Percentiles rank a stretch among this genome's conserved stretches.
phyloP scores from a whole-genome alignment of 495 filamentous ascomycete genomes.

The Hypoxylon intermedium region DNA sequence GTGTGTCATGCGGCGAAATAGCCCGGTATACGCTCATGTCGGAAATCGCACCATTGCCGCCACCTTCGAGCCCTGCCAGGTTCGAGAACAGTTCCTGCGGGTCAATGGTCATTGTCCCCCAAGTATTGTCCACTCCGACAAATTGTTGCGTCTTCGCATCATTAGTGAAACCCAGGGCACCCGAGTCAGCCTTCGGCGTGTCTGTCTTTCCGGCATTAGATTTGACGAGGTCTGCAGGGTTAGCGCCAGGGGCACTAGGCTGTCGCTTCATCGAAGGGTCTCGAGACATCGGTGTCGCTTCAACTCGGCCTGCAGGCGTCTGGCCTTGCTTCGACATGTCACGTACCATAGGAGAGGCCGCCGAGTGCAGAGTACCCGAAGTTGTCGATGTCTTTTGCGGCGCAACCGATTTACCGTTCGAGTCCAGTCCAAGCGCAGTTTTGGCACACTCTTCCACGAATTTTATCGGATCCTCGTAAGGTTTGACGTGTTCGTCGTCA shows the following conservation, averaged over 20 bases:
- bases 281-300: conserved; percentile 56
- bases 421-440: conserved; percentile 54
- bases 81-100: conserved; percentile 52
- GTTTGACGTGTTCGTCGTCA: conserved; percentile 62
- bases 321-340: conserved; percentile 55
- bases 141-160: conserved; percentile 23
- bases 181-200: conserved; percentile 36
- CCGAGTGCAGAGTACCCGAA: conserved; percentile 20
- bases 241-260: conserved; percentile 47
- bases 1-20: conserved; percentile 62
- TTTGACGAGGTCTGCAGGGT: conserved; percentile 32
- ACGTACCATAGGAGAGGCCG: conserved; percentile 42
- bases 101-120: conserved; percentile 53
- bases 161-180: conserved; percentile 14
- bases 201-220: conserved; percentile 38
- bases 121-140: conserved; percentile 39
- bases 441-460: conserved; percentile 56
- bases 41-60: conserved; percentile 49
- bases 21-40: conserved; percentile 57
- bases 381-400: conserved; percentile 24
- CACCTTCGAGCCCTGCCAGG: conserved; percentile 43
- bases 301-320: conserved; percentile 48
- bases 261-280: conserved; percentile 55
- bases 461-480: conserved; percentile 58
- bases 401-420: conserved; percentile 47